Evolutionary conservation across 331 rosid species (phyloP).

Genomic region (Prunus yedoensis): DNA sequence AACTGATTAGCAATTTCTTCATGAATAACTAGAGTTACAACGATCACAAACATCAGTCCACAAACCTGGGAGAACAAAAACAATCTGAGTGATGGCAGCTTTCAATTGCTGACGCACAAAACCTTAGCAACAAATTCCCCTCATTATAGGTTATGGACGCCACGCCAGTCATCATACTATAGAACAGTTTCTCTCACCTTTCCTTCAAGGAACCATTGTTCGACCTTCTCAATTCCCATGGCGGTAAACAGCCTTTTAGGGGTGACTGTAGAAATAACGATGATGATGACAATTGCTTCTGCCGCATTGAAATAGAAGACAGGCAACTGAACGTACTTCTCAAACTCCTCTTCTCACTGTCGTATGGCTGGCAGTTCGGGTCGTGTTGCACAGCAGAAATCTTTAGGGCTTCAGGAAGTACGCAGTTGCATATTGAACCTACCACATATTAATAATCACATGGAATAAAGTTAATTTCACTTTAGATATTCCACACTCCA

Average conservation of each 20-base stretch:
- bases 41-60: conserved; percentile 16
- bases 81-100: conserved; percentile 7
- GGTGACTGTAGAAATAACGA: conserved; percentile 94
- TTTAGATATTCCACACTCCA: too few species aligned
- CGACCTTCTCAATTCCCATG: conserved; percentile 81
- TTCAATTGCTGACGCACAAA: conserved; percentile 5
- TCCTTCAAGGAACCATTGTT: conserved; percentile 68
- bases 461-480: too few species aligned
- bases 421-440: too few species aligned
- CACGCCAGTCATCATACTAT: not conserved
- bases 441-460: too few species aligned
- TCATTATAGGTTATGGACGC: conserved; percentile 1
- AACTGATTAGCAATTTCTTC: not conserved
- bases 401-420: too few species aligned
- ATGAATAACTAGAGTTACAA: conserved; percentile 8
- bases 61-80: conserved; percentile 13
- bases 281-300: conserved; percentile 81
- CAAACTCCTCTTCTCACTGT: conserved; percentile 74
- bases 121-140: conserved; percentile 14
- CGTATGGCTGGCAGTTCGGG: too few species aligned
- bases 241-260: conserved; percentile 68
- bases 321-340: conserved; percentile 62
- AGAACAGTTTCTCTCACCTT: conserved; percentile 42
- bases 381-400: too few species aligned
- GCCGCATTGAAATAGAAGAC: conserved; percentile 89